Base-by-base conservation (phyloP, 768 basidiomycete genomes). In the Podaxis sp. region DNA sequence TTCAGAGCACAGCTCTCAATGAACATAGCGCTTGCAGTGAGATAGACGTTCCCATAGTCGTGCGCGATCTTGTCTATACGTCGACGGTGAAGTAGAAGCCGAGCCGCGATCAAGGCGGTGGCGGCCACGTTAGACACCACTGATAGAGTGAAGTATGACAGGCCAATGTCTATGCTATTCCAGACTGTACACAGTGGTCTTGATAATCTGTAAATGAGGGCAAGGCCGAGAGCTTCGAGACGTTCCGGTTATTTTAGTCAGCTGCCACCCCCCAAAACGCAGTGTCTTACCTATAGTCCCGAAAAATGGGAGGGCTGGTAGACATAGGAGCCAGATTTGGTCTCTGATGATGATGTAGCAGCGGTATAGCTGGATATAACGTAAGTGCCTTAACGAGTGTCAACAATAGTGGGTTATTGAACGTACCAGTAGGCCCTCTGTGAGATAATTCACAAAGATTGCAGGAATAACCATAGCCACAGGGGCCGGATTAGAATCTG, bases 1-100 rank as follows among this genome's bases (percentile, higher is more conserved):
- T 53, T 53, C 28, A 53, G 30, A 13, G 52, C 52, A 36, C 52
- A 53, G 28, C 52, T 53, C 30, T 53, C 52, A 17, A 36, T 53
- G 6, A 53, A 36, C 9, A 53, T 9, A 17, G 52, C 52, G 1
- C 33, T 36, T 53, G 52, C 52, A 11, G 15, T 36, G 28, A 53
- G 30, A n/a, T 53, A 36, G n/a, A 36, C 24, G 3, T 30, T 53
- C 26, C 52, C 52, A n/a, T 30, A 53, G 3, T 24, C 4, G 5
- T 38, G 28, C 4, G 33, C 17, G 52, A 53, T 28, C 9, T n/a
- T n/a, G 28, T 53, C n/a, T 13, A 53, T 33, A 17, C 33, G 28
- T 30, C 52, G 52, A n/a, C 52, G 52, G n/a, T 53, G 33, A 9
- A 53, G 33, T 13, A 53, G 52, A n/a, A 53, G 30, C 4, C 30